A percentile compares a stretch with the other conserved stretches of the same genome.
phyloP scores from a whole-genome alignment of 179 eudicot genomes.

The Camellia oleifera region DNA sequence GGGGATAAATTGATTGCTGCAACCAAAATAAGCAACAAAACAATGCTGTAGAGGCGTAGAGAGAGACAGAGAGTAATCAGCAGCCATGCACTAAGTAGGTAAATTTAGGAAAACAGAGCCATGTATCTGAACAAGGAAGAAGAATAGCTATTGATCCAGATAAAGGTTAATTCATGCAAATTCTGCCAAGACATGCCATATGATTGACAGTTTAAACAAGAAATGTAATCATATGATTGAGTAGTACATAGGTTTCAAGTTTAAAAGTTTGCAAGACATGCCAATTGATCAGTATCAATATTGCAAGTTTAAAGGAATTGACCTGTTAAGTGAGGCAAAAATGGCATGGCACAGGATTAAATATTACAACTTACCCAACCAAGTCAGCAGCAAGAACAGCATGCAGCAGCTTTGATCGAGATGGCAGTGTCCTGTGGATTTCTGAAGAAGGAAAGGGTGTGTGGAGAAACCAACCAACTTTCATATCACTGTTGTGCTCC shows the following conservation, averaged over 20 bases:
- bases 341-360: not conserved
- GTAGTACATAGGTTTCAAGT: not conserved
- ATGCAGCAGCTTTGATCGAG: constrained; percentile 82
- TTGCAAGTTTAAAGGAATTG: not conserved
- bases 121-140: too few species aligned
- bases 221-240: not conserved
- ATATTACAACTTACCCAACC: constrained; percentile 69
- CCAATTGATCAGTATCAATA: not conserved
- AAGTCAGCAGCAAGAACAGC: constrained; percentile 97
- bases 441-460: constrained; percentile 99
- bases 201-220: not conserved
- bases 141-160: too few species aligned
- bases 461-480: constrained; percentile 99
- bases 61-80: not conserved
- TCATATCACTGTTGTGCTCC: constrained; percentile 67
- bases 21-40: constrained; percentile 1
- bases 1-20: not conserved
- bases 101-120: too few species aligned
- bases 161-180: too few species aligned
- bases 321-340: not conserved
- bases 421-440: constrained; percentile 93
- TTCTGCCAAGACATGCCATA: not conserved
- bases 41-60: not conserved
- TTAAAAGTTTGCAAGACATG: not conserved
- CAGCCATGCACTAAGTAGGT: too few species aligned